phyloP scores from a whole-genome alignment of 495 filamentous ascomycete species.

The Penicillium herquei region DNA sequence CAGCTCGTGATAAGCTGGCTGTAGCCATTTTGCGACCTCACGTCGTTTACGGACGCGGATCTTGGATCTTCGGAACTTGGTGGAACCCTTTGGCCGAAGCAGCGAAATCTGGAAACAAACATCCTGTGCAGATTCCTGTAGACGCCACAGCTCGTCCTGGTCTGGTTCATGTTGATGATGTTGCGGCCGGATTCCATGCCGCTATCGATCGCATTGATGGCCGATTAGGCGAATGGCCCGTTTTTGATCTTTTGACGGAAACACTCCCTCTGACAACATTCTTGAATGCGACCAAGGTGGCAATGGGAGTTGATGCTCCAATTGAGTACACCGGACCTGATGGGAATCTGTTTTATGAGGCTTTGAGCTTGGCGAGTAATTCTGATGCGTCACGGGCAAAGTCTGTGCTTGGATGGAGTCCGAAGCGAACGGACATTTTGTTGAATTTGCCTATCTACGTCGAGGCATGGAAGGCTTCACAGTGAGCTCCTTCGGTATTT shows the following conservation, averaged over 20 bases:
- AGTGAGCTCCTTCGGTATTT: background rate
- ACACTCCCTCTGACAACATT: slow-evolving; percentile 9
- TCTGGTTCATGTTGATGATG: slow-evolving; percentile 41
- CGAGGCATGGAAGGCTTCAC: slow-evolving; percentile 4
- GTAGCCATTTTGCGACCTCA: slow-evolving; percentile 36
- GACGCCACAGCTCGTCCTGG: slow-evolving; percentile 19
- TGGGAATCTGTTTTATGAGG: slow-evolving; percentile 11
- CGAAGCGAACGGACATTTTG: slow-evolving; percentile 20
- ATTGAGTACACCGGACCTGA: slow-evolving; percentile 14
- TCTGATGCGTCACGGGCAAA: slow-evolving; percentile 29
- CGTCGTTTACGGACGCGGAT: slow-evolving; percentile 34
- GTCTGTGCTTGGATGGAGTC: slow-evolving; percentile 37
- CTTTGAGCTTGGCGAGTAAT: slow-evolving; percentile 14
- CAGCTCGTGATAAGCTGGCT: slow-evolving; percentile 32
- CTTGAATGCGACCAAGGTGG: slow-evolving; percentile 6
- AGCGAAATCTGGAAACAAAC: slow-evolving; percentile 8
- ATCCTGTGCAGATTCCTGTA: slow-evolving; percentile 20
- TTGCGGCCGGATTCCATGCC: slow-evolving; percentile 28
- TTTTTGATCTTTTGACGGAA: slow-evolving; percentile 43
- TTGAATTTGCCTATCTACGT: slow-evolving; percentile 14
- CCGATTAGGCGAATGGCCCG: slow-evolving; percentile 33
- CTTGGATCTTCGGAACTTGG: slow-evolving; percentile 22
- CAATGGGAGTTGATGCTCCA: slow-evolving; percentile 2
- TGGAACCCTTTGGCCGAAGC: slow-evolving; percentile 26
- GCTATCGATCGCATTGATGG: slow-evolving; percentile 36